These are phyloP conservation scores for Lumnitzera littorea DNA, from an alignment of 345 rosid species.

Conservation along the genomic window DNA sequence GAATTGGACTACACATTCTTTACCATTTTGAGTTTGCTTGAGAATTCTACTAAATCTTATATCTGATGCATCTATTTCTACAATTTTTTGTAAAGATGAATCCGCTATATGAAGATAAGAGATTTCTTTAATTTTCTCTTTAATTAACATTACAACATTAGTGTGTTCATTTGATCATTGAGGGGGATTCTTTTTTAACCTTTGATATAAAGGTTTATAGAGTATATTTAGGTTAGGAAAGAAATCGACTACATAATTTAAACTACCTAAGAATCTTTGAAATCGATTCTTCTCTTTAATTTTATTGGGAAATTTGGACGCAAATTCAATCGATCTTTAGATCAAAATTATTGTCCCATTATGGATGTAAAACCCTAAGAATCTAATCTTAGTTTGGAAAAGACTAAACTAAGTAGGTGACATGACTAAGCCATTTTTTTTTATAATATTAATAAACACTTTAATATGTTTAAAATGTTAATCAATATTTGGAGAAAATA, in stretches of 20 bases:
- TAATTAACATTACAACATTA: not conserved
- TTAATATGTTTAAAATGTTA: too few species aligned
- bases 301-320: not conserved
- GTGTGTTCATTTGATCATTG: too few species aligned
- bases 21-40: not conserved
- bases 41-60: not conserved
- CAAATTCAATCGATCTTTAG: not conserved
- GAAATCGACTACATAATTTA: not conserved
- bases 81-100: not conserved
- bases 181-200: too few species aligned
- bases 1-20: not conserved
- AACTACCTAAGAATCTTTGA: fast-evolving
- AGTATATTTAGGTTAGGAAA: too few species aligned
- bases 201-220: too few species aligned
- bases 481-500: too few species aligned
- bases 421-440: not conserved
- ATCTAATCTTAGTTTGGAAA: too few species aligned
- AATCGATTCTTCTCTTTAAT: not conserved
- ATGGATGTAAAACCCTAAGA: too few species aligned
- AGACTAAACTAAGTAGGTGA: not conserved
- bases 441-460: not conserved
- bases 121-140: too few species aligned
- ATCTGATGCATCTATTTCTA: not conserved
- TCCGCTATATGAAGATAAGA: not conserved
- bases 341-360: not conserved